phyloP scores from a whole-genome alignment of 352 stramenopile species.

The Globisporangium echinulatum region DNA sequence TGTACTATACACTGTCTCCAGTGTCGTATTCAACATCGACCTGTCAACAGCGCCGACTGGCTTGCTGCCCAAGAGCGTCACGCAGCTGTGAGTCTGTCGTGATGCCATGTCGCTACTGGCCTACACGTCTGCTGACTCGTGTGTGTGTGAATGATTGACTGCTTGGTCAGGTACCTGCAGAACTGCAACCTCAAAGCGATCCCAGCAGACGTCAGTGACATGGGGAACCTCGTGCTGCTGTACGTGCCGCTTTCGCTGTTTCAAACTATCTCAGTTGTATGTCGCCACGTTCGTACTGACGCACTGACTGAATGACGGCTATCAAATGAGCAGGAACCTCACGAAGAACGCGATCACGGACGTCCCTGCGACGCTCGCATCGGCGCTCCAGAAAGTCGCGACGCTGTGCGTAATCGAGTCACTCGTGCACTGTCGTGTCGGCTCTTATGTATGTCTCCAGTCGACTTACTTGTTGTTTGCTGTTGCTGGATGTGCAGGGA shows the following conservation, averaged over 20 bases:
- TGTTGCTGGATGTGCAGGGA: conserved; percentile 18
- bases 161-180: conserved; percentile 35
- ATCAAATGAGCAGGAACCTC: conserved; percentile 27
- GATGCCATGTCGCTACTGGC: too few species aligned
- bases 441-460: too few species aligned
- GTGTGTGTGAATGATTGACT: neutral
- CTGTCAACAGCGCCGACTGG: conserved; percentile 31
- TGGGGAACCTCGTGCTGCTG: conserved; percentile 50
- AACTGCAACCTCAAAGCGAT: conserved; percentile 62
- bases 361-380: conserved; percentile 23
- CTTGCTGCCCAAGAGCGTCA: conserved; percentile 49
- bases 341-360: conserved; percentile 52
- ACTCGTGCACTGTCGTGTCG: too few species aligned
- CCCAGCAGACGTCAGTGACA: conserved; percentile 34
- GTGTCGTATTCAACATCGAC: conserved; percentile 56
- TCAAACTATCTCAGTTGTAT: too few species aligned
- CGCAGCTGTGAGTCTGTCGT: conserved; percentile 19
- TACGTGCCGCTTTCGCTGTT: conserved; percentile 13
- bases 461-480: too few species aligned
- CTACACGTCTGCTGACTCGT: neutral
- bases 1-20: conserved; percentile 8
- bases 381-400: conserved; percentile 34
- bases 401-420: conserved; percentile 23
- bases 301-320: neutral
- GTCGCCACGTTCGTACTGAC: too few species aligned